These are phyloP conservation scores for Nitzschia sp. DNA, from an alignment of 108 stramenopile species.

Conservation along the genomic window DNA sequence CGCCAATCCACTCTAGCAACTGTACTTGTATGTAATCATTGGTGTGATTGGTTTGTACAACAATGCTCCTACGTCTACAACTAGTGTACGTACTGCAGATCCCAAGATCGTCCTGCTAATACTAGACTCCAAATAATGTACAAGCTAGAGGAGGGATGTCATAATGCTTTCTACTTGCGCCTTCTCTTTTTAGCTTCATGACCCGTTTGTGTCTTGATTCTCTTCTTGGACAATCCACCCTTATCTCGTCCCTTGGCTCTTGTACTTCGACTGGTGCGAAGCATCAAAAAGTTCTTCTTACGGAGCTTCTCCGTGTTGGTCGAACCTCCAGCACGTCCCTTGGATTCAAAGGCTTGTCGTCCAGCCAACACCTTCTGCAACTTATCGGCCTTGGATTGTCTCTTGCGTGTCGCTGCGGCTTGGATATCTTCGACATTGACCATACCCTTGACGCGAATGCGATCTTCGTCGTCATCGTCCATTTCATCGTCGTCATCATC, in stretches of 20 bases:
- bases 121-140: no score
- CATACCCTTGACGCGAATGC: constrained; percentile 60
- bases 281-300: constrained; percentile 90
- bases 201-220: constrained; percentile 40
- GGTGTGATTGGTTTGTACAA: no score
- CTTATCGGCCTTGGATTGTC: constrained; percentile 76
- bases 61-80: no score
- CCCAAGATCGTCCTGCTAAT: no score
- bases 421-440: constrained; percentile 74
- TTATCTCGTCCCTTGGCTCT: constrained; percentile 65
- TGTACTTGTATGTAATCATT: no score
- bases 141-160: no score
- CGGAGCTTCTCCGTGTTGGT: constrained; percentile 91
- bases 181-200: constrained; percentile 81
- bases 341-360: constrained; percentile 73
- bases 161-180: constrained; percentile 50
- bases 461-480: constrained; percentile 63
- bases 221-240: constrained; percentile 40
- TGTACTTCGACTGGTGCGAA: constrained; percentile 58
- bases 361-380: constrained; percentile 75
- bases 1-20: neutral
- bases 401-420: constrained; percentile 78
- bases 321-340: constrained; percentile 80
- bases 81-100: no score
- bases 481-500: constrained; percentile 44